Conservation (phyloP, 495 filamentous ascomycete genomes). For the Usnea hakonensis region DNA sequence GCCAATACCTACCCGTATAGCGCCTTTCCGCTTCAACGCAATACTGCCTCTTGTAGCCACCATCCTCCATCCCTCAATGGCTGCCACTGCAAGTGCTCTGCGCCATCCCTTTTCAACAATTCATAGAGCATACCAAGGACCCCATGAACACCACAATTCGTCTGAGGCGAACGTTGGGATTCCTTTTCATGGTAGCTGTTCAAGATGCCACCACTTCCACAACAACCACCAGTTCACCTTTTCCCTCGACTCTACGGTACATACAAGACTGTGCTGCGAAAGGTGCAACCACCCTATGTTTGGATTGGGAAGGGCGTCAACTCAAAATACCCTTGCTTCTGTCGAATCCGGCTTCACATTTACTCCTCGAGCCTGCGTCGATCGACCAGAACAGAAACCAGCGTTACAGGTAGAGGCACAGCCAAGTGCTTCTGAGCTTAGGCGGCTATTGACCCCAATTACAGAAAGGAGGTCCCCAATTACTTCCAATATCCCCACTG, state of each 20-base stretch:
- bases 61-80: not conserved
- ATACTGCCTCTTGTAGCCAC: not conserved
- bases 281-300: slow-evolving; percentile 11
- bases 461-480: not conserved
- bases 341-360: slow-evolving; percentile 1
- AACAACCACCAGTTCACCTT: not conserved
- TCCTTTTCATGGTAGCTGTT: slow-evolving; percentile 11
- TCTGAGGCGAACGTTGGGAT: not conserved
- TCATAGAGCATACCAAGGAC: not conserved
- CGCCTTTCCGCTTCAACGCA: not conserved
- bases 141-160: not conserved
- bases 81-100: not conserved
- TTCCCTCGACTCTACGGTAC: not conserved
- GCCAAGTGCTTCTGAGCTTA: not conserved
- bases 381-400: not conserved
- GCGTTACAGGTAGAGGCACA: not conserved
- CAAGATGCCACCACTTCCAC: slow-evolving; percentile 17
- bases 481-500: not conserved
- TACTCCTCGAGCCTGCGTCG: not conserved
- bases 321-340: slow-evolving; percentile 16
- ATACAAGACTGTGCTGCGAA: slow-evolving; percentile 9
- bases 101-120: not conserved
- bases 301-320: slow-evolving; percentile 10
- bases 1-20: not conserved
- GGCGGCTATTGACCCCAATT: not conserved